Evolutionary conservation across 2,329 filamentous ascomycete genomes (phyloP), one percentile per base, ranked within the genome.

Genomic region (Chrysoporthe puriensis): DNA sequence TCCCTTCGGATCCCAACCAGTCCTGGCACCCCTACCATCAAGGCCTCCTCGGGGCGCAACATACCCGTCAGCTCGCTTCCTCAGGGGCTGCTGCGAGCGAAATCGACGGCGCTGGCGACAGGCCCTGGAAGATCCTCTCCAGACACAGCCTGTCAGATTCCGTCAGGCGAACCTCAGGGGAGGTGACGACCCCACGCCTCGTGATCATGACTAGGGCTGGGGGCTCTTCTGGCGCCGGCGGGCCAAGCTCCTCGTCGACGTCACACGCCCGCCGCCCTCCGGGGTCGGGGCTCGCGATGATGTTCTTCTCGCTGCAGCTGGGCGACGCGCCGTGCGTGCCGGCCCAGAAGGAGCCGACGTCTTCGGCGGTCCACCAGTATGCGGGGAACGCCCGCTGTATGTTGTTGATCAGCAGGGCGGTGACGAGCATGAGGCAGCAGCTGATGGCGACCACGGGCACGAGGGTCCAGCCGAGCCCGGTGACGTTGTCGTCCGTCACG

Each of bases 361-460:
- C 75, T 42, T 73, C 77, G 0, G 85, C 80, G 1, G 86, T 85
- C 88, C 88, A 92, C 91, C 91, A 94, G 75, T 91, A 93, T 2
- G 86, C 71, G 0, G 91, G 91, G 70, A 87, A 93, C 21, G 83
- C 81, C 9, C 89, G 81, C 74, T 90, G 86, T 2, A 92, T 78
- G 70, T 94, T 94, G 73, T 93, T 92, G 68, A 92, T 73, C 6
- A 92, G 42, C 62, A 92, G 78, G 0, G 90, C 90, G 1, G 86
- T 83, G 1, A 72, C 78, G 42, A 91, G 78, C 85, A 93, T 91
- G 60, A 93, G 76, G 0, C 76, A 74, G 60, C 82, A 85, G 4
- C 86, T 88, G 32, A 93, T 78, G 48, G 90, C 64, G 21, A 92
- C 82, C 6, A 92, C 79, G 0, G 88, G 86, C 6, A 93, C 75